Evolutionary conservation across 176 grass and related monocot species (phyloP), one percentile per base, ranked within the genome.

Genomic region (Avena insularis): DNA sequence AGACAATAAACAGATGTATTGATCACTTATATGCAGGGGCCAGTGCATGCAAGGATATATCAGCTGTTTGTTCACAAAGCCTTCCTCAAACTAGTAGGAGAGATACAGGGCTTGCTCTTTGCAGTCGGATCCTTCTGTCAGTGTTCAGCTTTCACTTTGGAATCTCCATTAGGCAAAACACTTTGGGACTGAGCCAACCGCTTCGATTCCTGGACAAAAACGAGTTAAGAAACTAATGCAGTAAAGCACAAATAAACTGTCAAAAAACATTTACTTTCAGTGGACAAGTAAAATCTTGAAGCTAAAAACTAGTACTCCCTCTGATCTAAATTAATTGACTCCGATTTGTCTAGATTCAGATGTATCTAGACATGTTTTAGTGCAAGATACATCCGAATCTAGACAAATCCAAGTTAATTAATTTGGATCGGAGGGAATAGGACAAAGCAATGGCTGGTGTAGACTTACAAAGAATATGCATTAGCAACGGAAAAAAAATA

Each of bases 131-230:
- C 70, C 69, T 81, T 74, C 29, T 58, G 43, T 90, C 82, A 94
- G 71, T 98, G 88, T 89, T 98, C 96, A 8, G 84, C 17, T 84
- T 98, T 98, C 62, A 95, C 74, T 86, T 92, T 95, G 59, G 78
- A 85, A 92, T 98, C 93, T 72, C 96, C 96, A 85, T 98, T 94
- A 55, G 96, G 88, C 88, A 98, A 67, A 79, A 20, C 51, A 62
- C 51, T 85, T 25, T 98, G 96, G 1, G 92, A 95, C 79, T 95
- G 93, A 88, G 93, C 90, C 88, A 92, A 53, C 49, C 92, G 83
- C 38, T 91, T 98, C 36, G 92, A 87, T 48, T 98, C 93, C 96
- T 98, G 83, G 33, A 84, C 25, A 88, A 85, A 84, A 56, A 56
- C 14, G 5, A 43, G 51, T n/a, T 65, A 71, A 75, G 12, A 79